phyloP scores from a whole-genome alignment of 768 basidiomycete species.

The Russula vinacea region DNA sequence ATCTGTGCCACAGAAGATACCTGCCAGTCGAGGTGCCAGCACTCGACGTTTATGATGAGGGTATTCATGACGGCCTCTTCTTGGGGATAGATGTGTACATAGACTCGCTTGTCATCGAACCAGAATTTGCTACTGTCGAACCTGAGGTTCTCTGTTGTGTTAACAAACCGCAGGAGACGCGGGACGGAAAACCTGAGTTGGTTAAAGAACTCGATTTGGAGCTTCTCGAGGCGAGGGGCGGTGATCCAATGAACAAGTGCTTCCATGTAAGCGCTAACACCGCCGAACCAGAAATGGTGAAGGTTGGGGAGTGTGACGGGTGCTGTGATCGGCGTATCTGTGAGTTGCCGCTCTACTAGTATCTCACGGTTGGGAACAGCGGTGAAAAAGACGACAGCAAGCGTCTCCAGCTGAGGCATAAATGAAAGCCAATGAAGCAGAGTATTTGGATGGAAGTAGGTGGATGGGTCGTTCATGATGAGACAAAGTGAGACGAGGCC shows the following conservation, averaged over 20 bases:
- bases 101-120: not conserved
- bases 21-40: too few species aligned
- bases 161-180: not conserved
- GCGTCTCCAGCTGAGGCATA: not conserved
- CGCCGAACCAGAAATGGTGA: not conserved
- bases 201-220: not conserved
- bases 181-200: not conserved
- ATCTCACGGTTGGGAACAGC: not conserved
- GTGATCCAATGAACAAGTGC: not conserved
- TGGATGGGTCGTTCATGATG: not conserved
- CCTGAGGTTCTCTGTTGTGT: not conserved
- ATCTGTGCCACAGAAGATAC: too few species aligned
- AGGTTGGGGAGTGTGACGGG: not conserved
- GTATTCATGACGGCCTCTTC: too few species aligned
- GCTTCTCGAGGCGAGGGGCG: not conserved
- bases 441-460: not conserved
- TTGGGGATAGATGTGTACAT: not conserved
- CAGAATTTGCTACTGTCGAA: not conserved
- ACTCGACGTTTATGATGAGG: too few species aligned
- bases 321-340: not conserved
- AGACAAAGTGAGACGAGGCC: not conserved
- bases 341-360: not conserved
- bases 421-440: not conserved
- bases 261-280: not conserved
- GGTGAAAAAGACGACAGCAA: not conserved